These are phyloP conservation scores for Botrytis elliptica DNA, from an alignment of 2,329 filamentous ascomycete genomes.

Conservation along the genomic window DNA sequence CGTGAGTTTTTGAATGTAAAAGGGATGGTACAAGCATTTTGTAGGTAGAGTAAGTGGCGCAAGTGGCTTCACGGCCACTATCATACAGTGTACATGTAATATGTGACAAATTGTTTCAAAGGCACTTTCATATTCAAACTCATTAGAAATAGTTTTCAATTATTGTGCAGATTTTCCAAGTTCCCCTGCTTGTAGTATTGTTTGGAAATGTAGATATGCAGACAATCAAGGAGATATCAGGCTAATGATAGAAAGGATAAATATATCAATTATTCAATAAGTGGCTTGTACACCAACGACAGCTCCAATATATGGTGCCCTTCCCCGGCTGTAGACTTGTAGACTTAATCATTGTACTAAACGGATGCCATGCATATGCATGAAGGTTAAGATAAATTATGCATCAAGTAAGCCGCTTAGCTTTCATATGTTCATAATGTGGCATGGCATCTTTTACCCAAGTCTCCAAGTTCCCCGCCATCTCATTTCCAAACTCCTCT, in stretches of 20 bases:
- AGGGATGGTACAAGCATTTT: not conserved
- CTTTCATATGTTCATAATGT: not conserved
- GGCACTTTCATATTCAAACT: not conserved
- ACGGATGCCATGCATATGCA: not conserved
- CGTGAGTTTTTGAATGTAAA: not conserved
- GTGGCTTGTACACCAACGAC: not conserved
- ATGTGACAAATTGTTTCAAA: not conserved
- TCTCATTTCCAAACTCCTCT: not conserved
- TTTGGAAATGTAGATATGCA: rapidly evolving
- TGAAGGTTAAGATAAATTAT: not conserved
- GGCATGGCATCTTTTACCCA: not conserved
- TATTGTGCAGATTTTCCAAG: not conserved
- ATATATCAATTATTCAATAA: not conserved
- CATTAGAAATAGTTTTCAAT: not conserved
- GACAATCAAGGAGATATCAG: not conserved
- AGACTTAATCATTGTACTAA: not conserved
- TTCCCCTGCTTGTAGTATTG: not conserved
- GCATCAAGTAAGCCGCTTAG: not conserved
- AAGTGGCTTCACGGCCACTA: not conserved
- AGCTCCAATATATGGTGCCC: not conserved
- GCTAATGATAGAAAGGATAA: not conserved
- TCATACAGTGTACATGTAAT: not conserved
- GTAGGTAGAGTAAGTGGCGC: not conserved
- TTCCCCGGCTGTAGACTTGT: not conserved
- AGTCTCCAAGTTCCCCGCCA: not conserved